phyloP scores from a whole-genome alignment of 139 green algal genomes.

The Astrephomene gubernaculifera region DNA sequence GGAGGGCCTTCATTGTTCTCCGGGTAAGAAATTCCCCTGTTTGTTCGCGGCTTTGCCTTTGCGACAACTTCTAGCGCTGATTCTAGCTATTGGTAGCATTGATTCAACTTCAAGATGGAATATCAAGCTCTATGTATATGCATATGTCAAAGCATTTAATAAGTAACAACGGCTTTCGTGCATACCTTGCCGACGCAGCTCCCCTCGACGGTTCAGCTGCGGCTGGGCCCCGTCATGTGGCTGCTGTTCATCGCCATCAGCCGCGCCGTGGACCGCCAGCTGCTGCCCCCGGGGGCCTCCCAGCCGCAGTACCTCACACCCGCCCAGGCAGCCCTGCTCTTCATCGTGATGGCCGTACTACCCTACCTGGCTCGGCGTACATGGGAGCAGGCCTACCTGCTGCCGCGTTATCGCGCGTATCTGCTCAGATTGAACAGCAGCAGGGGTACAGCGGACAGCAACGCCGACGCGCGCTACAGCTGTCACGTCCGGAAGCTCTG shows the following conservation, averaged over 20 bases:
- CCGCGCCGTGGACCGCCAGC: background rate
- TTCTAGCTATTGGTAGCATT: too few relatives aligned
- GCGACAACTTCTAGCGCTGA: background rate
- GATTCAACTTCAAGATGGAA: background rate
- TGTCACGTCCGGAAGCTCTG: too few relatives aligned
- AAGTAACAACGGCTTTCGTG: background rate
- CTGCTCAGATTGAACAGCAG: background rate
- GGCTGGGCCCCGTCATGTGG: background rate
- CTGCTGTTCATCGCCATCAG: background rate
- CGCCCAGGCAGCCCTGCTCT: background rate
- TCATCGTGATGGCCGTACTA: background rate
- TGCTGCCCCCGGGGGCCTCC: background rate
- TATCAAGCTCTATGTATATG: background rate
- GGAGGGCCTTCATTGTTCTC: background rate
- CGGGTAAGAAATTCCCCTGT: background rate
- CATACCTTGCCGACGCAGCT: background rate
- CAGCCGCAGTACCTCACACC: background rate
- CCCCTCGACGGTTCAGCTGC: background rate
- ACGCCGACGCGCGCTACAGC: background rate
- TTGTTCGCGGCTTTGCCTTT: background rate
- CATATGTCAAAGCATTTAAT: background rate
- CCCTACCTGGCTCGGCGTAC: background rate
- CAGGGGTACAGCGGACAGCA: background rate
- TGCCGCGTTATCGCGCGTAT: background rate
- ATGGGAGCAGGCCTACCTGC: background rate